Percentiles rank a stretch among this genome's conserved stretches.
Conservation (phyloP, 2,329 filamentous ascomycete genomes). For the Aspergillus pseudoterreus region DNA sequence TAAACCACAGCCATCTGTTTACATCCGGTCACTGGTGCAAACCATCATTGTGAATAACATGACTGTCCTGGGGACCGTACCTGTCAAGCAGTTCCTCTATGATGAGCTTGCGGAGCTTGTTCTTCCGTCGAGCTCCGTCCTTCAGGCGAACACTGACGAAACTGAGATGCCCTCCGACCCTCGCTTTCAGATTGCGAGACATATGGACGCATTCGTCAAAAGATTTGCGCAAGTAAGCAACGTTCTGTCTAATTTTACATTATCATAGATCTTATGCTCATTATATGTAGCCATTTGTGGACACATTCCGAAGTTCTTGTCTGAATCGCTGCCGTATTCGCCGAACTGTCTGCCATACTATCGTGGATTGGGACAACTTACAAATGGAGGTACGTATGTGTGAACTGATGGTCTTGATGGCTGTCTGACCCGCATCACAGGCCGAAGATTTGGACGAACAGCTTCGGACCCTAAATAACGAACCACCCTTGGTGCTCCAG, state of each 20-base stretch:
- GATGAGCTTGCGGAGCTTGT: constrained; percentile 76
- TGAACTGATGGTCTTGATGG: neutral
- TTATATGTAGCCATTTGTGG: constrained; percentile 65
- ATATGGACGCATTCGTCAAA: constrained; percentile 67
- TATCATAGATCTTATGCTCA: neutral
- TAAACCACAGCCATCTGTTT: constrained; percentile 78
- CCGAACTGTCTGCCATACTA: constrained; percentile 80
- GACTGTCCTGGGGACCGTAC: constrained; percentile 63
- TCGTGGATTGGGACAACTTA: constrained; percentile 78
- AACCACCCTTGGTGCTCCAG: constrained; percentile 55
- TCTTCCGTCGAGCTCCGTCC: constrained; percentile 65
- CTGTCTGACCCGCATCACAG: constrained; percentile 22
- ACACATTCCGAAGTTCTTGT: constrained; percentile 77
- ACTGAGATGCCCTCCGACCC: constrained; percentile 71
- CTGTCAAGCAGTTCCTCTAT: constrained; percentile 71
- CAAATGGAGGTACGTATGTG: constrained; percentile 63
- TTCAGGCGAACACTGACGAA: constrained; percentile 71
- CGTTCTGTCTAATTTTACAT: neutral
- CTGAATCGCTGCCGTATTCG: constrained; percentile 87
- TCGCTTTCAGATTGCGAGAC: constrained; percentile 66
- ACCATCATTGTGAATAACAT: constrained; percentile 70
- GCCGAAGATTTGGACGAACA: constrained; percentile 69
- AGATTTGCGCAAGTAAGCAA: constrained; percentile 46
- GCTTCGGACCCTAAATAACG: constrained; percentile 59
- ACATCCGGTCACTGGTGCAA: constrained; percentile 75